These are phyloP conservation scores for Sisymbrium irio DNA, from an alignment of 345 rosid species.

Conservation along the genomic window DNA sequence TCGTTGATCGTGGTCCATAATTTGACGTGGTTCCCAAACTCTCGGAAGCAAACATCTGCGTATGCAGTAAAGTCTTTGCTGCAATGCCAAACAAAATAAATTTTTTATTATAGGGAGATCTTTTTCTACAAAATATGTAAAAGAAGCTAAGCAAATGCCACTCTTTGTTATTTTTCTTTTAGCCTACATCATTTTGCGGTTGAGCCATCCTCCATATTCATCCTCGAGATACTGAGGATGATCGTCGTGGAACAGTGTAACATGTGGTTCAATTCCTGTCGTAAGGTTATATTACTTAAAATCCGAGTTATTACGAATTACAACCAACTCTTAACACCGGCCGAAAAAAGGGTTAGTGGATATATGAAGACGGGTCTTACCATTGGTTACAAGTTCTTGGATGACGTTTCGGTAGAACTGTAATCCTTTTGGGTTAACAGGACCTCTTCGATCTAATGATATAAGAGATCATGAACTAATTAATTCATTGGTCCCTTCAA, in stretches of 20 bases:
- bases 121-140: background rate
- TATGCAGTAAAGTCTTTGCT: background rate
- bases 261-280: conserved; percentile 61
- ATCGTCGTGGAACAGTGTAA: conserved; percentile 48
- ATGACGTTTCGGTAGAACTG: conserved; percentile 50
- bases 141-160: background rate
- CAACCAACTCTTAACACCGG: background rate
- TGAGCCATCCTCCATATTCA: conserved; percentile 70
- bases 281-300: background rate
- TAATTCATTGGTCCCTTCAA: background rate
- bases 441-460: conserved; percentile 53
- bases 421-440: conserved; percentile 51
- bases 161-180: background rate
- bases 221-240: conserved; percentile 65
- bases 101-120: background rate
- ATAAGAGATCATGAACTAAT: background rate
- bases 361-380: conserved; percentile 14
- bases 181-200: conserved; percentile 48
- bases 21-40: conserved; percentile 59
- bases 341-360: background rate
- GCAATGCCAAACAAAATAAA: background rate
- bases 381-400: conserved; percentile 44
- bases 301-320: too few species aligned
- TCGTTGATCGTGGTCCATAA: conserved; percentile 69
- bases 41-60: conserved; percentile 44